Evolutionary conservation across 2,329 filamentous ascomycete genomes (phyloP), one percentile per base, ranked within the genome.

Genomic region (Ramichloridium luteum): DNA sequence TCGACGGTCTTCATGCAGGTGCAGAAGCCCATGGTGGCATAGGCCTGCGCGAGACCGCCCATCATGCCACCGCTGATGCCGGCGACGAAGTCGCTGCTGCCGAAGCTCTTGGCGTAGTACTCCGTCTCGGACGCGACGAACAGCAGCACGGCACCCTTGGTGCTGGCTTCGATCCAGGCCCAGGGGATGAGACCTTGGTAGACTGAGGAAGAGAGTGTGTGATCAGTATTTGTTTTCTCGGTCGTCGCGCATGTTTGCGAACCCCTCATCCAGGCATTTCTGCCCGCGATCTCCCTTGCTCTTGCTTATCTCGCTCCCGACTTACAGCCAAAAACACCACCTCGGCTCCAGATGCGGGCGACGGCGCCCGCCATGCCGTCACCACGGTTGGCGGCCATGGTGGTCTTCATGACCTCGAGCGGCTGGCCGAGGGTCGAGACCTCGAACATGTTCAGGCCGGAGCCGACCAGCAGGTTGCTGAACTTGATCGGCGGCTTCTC

Each of bases 1-100:
- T 98, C 90, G 47, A 96, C 90, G 43, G 90, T 98, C 77, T 98
- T 98, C 90, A 98, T 98, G 74, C 90, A 98, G 40, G 90, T 98
- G 67, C 90, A 98, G 77, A 98, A 98, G 48, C 90, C 90, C 88
- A 98, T 98, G 59, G 90, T 98, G 46, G 90, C 90, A 60, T 98
- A 98, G 38, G 90, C 90, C 67, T 98, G 90, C 28, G 88, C 90
- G 37, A 98, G 77, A 71, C 90, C 90, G 57, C 90, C 90, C 13
- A 77, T 72, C 69, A 98, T 84, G 61, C 90, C 90, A 53, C 90
- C 90, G 17, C 70, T 57, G 64, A 98, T 96, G 56, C 90, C 90
- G 47, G 77, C 75, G 31, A 80, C 68, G 60, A 98, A 96, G 60
- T 92, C 80, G 51, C 71, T 74, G 41, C 85, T 88, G 48, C 90